Evolutionary conservation across 192 early-diverging fungal species (phyloP).

Genomic region (Phycomyces blakesleeanus): DNA sequence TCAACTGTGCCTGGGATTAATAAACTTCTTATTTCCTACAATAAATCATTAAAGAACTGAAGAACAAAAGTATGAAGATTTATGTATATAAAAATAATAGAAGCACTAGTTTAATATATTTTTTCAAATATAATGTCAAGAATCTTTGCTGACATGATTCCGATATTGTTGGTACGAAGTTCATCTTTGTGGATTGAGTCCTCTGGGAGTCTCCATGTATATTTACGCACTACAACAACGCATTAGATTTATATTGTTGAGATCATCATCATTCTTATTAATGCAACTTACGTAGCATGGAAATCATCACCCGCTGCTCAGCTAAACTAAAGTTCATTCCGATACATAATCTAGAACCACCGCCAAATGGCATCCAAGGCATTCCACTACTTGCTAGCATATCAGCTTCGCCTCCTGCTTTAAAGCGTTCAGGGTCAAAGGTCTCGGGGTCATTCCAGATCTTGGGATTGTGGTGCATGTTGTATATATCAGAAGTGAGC

Average conservation of each 20-base stretch:
- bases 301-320: conserved; percentile 53
- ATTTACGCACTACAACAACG: conserved; percentile 14
- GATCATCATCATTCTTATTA: no score
- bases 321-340: conserved; percentile 61
- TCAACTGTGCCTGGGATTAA: no score
- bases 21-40: no score
- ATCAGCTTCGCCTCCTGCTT: conserved; percentile 13
- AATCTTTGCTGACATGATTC: conserved; percentile 3
- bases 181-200: conserved; percentile 18
- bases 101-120: conserved; percentile 20
- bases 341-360: conserved; percentile 55
- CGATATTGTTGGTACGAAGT: not conserved
- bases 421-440: conserved; percentile 54
- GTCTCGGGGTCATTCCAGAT: conserved; percentile 41
- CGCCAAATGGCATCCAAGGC: conserved; percentile 56
- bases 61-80: no score
- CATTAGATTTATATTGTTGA: no score
- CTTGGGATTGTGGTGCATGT: conserved; percentile 7
- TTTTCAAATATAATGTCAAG: conserved; percentile 9
- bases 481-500: conserved; percentile 11
- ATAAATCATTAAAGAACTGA: no score
- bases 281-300: conserved; percentile 40
- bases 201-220: conserved; percentile 20
- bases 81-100: no score
- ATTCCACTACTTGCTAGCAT: not conserved